These are phyloP conservation scores for Cinnamomum micranthum DNA, from an alignment of 164 flowering plant species.

Conservation along the genomic window DNA sequence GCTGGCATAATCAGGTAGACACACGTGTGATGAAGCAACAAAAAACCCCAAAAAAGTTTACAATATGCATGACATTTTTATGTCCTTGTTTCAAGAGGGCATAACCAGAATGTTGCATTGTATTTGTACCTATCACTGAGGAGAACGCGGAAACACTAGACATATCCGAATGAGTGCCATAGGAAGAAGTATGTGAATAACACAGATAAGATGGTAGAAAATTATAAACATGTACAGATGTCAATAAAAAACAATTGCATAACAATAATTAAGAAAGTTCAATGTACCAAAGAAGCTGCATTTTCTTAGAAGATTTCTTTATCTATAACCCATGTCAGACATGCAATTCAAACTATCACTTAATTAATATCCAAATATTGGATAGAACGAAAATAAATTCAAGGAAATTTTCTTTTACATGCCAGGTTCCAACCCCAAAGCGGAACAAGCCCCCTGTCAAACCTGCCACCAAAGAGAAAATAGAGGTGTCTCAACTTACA, in stretches of 20 bases:
- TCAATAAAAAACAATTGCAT: not conserved
- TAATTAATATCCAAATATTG: not conserved
- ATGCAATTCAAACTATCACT: not conserved
- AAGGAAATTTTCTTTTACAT: constrained; percentile 38
- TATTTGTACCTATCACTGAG: too few relatives aligned
- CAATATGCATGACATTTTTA: too few relatives aligned
- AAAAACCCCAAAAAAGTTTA: too few relatives aligned
- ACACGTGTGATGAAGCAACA: too few relatives aligned
- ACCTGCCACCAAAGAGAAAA: constrained; percentile 38
- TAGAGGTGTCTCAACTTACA: not conserved
- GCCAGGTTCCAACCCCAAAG: constrained; percentile 90
- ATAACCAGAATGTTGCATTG: too few relatives aligned
- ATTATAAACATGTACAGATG: not conserved
- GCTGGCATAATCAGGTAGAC: too few relatives aligned
- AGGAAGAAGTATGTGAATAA: too few relatives aligned
- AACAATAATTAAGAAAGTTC: not conserved
- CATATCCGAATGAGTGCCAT: too few relatives aligned
- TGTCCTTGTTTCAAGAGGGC: too few relatives aligned
- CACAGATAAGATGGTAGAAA: not conserved
- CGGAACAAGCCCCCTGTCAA: constrained; percentile 76
- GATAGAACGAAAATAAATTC: not conserved
- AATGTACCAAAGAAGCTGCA: not conserved
- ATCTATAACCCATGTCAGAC: not conserved
- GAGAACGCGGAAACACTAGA: too few relatives aligned
- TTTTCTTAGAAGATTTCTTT: not conserved